Percentiles rank a stretch among this genome's conserved stretches.
phyloP scores from a whole-genome alignment of 768 basidiomycete species.

The Baorangia bicolor region DNA sequence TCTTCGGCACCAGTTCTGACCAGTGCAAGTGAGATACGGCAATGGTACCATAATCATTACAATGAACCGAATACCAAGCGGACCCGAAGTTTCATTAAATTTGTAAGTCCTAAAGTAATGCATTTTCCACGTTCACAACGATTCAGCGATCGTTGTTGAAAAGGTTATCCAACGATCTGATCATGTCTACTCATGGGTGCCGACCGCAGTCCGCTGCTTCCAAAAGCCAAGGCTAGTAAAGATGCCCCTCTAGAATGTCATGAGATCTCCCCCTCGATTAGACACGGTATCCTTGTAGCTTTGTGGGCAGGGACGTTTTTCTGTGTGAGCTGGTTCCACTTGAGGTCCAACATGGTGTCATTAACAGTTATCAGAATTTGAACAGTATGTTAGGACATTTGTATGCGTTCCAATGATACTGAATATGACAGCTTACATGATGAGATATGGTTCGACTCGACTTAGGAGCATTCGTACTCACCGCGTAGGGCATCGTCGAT shows the following conservation, averaged over 20 bases:
- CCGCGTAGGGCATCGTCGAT: too few species aligned
- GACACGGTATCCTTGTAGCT: constrained; percentile 60
- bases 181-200: not conserved
- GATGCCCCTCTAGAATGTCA: constrained; percentile 41
- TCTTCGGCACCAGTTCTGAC: too few species aligned
- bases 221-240: not conserved
- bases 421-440: too few species aligned
- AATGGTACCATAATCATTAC: not conserved
- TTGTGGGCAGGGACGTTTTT: constrained; percentile 70
- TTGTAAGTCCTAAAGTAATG: not conserved
- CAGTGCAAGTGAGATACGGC: too few species aligned
- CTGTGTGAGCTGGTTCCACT: constrained; percentile 44
- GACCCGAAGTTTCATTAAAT: not conserved
- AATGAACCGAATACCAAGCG: not conserved
- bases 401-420: too few species aligned
- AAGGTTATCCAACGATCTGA: too few species aligned
- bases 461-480: too few species aligned
- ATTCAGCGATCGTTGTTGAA: not conserved
- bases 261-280: constrained; percentile 54
- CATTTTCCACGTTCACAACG: not conserved
- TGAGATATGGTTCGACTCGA: too few species aligned
- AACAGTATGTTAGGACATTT: too few species aligned
- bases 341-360: too few species aligned
- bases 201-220: constrained; percentile 28
- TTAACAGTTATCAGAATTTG: too few species aligned